These are phyloP conservation scores for Prunus mongolica DNA, from an alignment of 306 rosid genomes.

Conservation along the genomic window DNA sequence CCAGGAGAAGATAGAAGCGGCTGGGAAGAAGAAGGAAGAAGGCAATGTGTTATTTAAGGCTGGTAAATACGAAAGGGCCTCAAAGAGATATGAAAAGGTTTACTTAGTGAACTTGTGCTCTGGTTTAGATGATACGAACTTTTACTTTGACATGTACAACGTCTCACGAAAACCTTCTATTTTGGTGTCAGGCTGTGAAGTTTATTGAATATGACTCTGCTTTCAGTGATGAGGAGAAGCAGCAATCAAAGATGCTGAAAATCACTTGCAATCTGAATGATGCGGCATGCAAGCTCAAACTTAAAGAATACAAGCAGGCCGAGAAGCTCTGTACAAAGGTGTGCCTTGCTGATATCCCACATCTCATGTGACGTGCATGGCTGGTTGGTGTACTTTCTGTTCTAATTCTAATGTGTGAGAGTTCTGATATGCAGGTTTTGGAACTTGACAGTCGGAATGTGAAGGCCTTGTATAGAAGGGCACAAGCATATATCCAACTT, in stretches of 20 bases:
- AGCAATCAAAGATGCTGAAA: conserved; percentile 31
- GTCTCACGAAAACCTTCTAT: not conserved
- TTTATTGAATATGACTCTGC: conserved; percentile 33
- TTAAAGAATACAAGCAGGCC: conserved; percentile 34
- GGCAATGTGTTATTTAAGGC: conserved; percentile 42
- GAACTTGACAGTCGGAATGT: conserved; percentile 38
- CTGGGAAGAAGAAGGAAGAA: conserved; percentile 44
- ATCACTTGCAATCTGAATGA: conserved; percentile 32
- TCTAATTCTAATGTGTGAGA: not conserved
- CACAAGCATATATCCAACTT: conserved; percentile 41
- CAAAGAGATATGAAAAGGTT: conserved; percentile 45
- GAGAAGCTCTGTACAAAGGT: conserved; percentile 45
- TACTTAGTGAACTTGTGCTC: not conserved
- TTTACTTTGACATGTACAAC: not conserved
- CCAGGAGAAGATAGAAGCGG: conserved; percentile 39
- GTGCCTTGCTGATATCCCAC: not conserved
- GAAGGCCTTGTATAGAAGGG: conserved; percentile 44
- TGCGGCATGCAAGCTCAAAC: conserved; percentile 45
- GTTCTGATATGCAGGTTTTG: conserved; percentile 18
- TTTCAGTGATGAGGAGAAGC: conserved; percentile 39
- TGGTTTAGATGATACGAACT: too few relatives aligned
- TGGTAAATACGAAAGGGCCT: conserved; percentile 44
- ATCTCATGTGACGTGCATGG: not conserved
- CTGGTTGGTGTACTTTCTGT: not conserved
- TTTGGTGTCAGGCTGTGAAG: conserved; percentile 26